These are phyloP conservation scores for Halenospora varia DNA, from an alignment of 495 filamentous ascomycete species.

Conservation along the genomic window DNA sequence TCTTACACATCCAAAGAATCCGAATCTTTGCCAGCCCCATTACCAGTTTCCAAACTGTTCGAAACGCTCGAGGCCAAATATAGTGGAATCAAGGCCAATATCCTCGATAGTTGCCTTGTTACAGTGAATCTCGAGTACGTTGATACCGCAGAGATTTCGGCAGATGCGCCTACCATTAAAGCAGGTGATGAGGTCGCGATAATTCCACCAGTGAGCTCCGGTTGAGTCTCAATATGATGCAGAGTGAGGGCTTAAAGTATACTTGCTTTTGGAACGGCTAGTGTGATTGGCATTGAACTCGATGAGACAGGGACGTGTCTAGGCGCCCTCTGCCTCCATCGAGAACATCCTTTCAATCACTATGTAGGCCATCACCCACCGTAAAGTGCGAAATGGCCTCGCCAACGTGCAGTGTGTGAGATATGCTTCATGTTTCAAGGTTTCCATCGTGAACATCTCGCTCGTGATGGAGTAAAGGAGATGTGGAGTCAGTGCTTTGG, in stretches of 20 bases:
- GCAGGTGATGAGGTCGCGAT: slow-evolving; percentile 88
- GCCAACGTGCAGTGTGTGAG: no score
- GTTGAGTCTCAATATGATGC: slow-evolving; percentile 37
- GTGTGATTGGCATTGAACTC: not conserved
- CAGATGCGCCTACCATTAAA: slow-evolving; percentile 50
- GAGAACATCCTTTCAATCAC: no score
- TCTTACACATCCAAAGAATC: slow-evolving; percentile 67
- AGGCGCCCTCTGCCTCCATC: no score
- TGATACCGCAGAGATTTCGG: slow-evolving; percentile 51
- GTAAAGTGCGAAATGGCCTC: no score
- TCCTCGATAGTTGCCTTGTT: slow-evolving; percentile 73
- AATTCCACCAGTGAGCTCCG: slow-evolving; percentile 95
- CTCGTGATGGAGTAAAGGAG: not conserved
- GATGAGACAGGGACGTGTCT: no score
- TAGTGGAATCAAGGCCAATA: slow-evolving; percentile 68
- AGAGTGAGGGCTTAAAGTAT: not conserved
- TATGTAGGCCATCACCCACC: no score
- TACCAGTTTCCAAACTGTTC: slow-evolving; percentile 64
- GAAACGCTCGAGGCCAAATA: slow-evolving; percentile 70
- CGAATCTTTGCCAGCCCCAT: slow-evolving; percentile 70
- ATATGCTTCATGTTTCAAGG: no score
- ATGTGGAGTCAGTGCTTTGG: not conserved
- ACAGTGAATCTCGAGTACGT: slow-evolving; percentile 89
- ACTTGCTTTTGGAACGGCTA: not conserved
- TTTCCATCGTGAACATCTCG: no score